These are phyloP conservation scores for Alternaria sp. DNA, from an alignment of 2,329 filamentous ascomycete species.

Conservation along the genomic window DNA sequence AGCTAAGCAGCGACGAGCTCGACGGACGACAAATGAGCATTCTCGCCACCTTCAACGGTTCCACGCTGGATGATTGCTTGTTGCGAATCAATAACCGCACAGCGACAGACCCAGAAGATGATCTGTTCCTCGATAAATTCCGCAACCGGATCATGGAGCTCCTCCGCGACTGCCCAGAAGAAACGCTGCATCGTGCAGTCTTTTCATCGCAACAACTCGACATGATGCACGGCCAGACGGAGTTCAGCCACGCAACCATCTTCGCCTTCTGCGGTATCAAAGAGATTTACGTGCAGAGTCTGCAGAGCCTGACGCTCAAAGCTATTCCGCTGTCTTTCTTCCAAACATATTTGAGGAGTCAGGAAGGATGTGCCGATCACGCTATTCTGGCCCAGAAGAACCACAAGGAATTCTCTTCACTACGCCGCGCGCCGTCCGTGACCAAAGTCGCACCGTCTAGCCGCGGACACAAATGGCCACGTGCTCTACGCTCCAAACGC, in stretches of 20 bases:
- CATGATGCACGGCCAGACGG: constrained; percentile 42
- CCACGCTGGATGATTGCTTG: constrained; percentile 43
- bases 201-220: constrained; percentile 55
- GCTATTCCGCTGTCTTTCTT: constrained; percentile 58
- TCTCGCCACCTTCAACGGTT: constrained; percentile 37
- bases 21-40: constrained; percentile 32
- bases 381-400: constrained; percentile 55
- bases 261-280: constrained; percentile 58
- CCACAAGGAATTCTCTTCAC: constrained; percentile 56
- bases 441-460: constrained; percentile 10
- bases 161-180: constrained; percentile 49
- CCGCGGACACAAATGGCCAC: constrained; percentile 26
- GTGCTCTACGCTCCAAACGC: constrained; percentile 20
- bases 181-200: constrained; percentile 53
- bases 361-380: constrained; percentile 57
- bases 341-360: constrained; percentile 54
- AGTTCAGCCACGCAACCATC: constrained; percentile 45
- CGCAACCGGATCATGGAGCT: constrained; percentile 49
- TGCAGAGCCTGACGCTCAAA: constrained; percentile 40
- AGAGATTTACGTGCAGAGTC: constrained; percentile 51
- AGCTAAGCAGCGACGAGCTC: constrained; percentile 46
- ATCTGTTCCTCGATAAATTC: constrained; percentile 41
- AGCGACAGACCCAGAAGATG: constrained; percentile 23
- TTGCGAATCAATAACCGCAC: constrained; percentile 41
- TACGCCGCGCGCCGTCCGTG: constrained; percentile 36